These are phyloP conservation scores for Penicillium cataractarum DNA, from an alignment of 495 filamentous ascomycete genomes.

Conservation along the genomic window DNA sequence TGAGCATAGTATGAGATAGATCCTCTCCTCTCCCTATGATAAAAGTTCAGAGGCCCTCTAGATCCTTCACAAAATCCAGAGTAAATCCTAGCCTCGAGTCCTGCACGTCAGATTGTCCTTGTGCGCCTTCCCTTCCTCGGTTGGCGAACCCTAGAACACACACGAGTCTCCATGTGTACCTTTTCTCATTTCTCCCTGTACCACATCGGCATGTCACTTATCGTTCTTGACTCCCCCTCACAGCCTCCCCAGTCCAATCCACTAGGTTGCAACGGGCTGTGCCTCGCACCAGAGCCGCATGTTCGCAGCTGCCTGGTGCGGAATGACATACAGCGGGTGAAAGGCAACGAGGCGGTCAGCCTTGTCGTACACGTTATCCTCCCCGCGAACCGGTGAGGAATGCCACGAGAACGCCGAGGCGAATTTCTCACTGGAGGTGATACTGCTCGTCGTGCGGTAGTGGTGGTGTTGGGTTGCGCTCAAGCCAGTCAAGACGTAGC, in stretches of 20 bases:
- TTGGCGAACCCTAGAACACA: background rate
- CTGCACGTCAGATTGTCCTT: conserved; percentile 2
- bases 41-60: background rate
- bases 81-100: background rate
- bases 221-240: too few species aligned
- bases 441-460: conserved; percentile 55
- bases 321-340: conserved; percentile 87
- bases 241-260: conserved; percentile 12
- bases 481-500: conserved; percentile 86
- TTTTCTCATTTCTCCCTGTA: background rate
- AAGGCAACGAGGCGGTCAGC: conserved; percentile 55
- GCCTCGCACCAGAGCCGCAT: conserved; percentile 66
- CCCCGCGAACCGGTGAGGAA: conserved; percentile 50
- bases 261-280: conserved; percentile 25
- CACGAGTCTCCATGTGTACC: background rate
- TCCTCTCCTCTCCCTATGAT: background rate
- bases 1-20: too few species aligned
- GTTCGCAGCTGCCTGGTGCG: conserved; percentile 65
- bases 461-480: conserved; percentile 80
- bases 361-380: conserved; percentile 52
- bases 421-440: conserved; percentile 38
- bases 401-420: conserved; percentile 69
- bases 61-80: background rate
- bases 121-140: background rate
- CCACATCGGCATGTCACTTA: too few species aligned